Conservation (phyloP, 176 grass and related monocot species). For the Stipa capillata region DNA sequence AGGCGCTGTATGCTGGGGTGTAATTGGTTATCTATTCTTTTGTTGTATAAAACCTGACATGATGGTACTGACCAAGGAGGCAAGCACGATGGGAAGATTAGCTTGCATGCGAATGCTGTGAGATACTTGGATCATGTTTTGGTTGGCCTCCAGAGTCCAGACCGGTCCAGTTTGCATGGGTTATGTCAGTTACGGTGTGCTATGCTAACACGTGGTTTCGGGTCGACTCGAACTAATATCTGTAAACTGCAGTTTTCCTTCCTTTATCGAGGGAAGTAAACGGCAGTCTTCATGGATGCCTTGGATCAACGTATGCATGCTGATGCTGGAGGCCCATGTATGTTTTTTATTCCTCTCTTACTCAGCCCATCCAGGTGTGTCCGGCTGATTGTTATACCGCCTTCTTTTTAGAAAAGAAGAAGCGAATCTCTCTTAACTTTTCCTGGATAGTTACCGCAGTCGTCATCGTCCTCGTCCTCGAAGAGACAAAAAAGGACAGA, state of each 20-base stretch:
- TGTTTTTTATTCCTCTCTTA: no score
- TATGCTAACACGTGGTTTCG: neutral
- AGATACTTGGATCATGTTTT: neutral
- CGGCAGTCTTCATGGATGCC: no score
- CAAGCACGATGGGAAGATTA: neutral
- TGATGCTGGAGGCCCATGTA: no score
- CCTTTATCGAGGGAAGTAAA: no score
- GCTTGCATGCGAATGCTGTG: neutral
- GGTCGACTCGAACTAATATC: neutral
- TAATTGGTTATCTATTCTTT: neutral
- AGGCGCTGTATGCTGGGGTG: neutral
- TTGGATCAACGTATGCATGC: no score
- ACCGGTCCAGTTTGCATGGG: neutral
- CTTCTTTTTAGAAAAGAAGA: no score
- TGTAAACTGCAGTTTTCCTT: neutral
- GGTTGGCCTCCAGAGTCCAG: neutral
- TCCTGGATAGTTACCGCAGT: no score
- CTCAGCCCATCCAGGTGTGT: no score
- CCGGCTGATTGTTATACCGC: no score
- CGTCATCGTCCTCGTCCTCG: no score
- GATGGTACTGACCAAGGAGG: neutral
- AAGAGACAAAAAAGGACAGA: no score
- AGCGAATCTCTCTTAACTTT: no score
- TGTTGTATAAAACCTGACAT: conserved; percentile 20
- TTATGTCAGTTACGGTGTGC: neutral